Conservation (phyloP, 176 grass and related monocot species). For the Phragmites australis region DNA sequence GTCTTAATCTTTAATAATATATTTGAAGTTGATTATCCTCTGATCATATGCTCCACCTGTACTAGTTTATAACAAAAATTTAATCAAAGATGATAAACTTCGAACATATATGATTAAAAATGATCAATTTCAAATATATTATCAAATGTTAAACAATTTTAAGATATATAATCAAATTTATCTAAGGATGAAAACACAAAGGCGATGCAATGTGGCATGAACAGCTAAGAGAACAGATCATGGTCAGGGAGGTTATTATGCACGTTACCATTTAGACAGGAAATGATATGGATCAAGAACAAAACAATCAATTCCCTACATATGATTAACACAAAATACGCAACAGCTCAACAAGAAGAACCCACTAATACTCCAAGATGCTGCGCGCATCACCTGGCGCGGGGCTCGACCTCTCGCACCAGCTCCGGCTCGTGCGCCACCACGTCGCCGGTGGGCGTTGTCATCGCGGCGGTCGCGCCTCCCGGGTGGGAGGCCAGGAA, state of each 20-base stretch:
- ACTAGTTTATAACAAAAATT: too few species aligned
- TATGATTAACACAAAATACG: too few species aligned
- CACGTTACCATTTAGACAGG: not conserved
- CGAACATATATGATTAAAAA: too few species aligned
- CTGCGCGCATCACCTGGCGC: conserved; percentile 31
- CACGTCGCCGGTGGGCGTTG: conserved; percentile 54
- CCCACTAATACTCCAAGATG: not conserved
- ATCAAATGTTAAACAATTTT: too few species aligned
- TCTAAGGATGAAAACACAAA: not conserved
- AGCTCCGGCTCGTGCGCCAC: conserved; percentile 43
- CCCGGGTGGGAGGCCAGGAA: conserved; percentile 42
- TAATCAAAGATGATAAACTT: too few species aligned
- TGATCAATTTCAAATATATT: too few species aligned
- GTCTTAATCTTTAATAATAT: too few species aligned
- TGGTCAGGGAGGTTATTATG: not conserved
- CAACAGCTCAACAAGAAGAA: not conserved
- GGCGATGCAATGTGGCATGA: not conserved
- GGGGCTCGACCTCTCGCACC: conserved; percentile 59
- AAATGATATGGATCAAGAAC: not conserved
- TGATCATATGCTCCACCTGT: too few species aligned
- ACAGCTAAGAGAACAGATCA: not conserved
- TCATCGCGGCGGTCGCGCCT: conserved; percentile 12
- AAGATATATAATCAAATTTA: too few species aligned
- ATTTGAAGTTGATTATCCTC: too few species aligned
- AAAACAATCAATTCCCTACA: too few species aligned